phyloP scores from a whole-genome alignment of 345 rosid genomes.

The Citropsis articulata region DNA sequence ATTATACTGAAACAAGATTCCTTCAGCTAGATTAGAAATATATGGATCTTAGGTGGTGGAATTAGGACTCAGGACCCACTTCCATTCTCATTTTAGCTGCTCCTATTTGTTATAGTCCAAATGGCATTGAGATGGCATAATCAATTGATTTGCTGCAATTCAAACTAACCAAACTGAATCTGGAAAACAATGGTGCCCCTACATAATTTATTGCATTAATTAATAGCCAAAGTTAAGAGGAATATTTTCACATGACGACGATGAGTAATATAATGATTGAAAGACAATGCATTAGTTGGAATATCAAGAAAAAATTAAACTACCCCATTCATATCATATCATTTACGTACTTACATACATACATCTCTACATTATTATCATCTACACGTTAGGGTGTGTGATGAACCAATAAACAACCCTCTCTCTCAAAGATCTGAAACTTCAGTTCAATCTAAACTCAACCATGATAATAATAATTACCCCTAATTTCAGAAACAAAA shows the following conservation, averaged over 20 bases:
- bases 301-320: not conserved
- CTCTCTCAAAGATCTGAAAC: slow-evolving; percentile 29
- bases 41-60: not conserved
- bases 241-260: slow-evolving; percentile 31
- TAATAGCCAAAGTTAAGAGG: slow-evolving; percentile 1
- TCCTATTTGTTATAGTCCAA: not conserved
- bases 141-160: not conserved
- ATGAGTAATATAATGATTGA: slow-evolving; percentile 3
- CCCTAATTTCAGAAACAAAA: slow-evolving; percentile 20
- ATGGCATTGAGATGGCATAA: not conserved
- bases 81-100: not conserved
- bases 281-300: slow-evolving; percentile 8
- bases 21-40: slow-evolving; percentile 3
- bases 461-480: slow-evolving; percentile 11
- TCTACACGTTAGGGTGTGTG: slow-evolving; percentile 27
- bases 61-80: slow-evolving; percentile 8
- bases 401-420: slow-evolving; percentile 16
- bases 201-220: not conserved
- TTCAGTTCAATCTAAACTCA: slow-evolving; percentile 34
- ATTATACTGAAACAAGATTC: slow-evolving; percentile 8
- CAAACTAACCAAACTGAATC: slow-evolving; percentile 14
- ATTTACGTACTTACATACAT: slow-evolving; percentile 15
- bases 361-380: slow-evolving; percentile 9
- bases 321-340: slow-evolving; percentile 17
- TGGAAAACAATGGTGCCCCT: not conserved